Percentiles rank a stretch among this genome's conserved stretches.
These are phyloP conservation scores for Backusella liffmaniae DNA, from an alignment of 192 early-diverging fungal species.

Conservation along the genomic window DNA sequence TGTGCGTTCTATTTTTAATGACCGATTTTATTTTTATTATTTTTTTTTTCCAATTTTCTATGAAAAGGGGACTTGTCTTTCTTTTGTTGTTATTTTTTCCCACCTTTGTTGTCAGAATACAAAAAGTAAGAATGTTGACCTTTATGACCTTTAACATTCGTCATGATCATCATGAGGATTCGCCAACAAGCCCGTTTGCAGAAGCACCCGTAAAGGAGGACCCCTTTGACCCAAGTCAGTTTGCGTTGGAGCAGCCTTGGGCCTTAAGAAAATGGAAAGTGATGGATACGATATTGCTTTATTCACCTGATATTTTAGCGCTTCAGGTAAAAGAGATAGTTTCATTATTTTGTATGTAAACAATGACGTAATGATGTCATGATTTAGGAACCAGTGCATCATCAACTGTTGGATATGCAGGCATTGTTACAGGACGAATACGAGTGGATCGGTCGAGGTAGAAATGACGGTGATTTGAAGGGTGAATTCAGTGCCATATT, in stretches of 20 bases:
- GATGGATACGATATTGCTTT: conserved; percentile 33
- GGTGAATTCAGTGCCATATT: conserved; percentile 41
- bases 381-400: conserved; percentile 32
- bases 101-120: background rate
- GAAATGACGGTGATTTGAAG: conserved; percentile 31
- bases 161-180: conserved; percentile 17
- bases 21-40: background rate
- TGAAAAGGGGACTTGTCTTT: background rate
- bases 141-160: conserved; percentile 37
- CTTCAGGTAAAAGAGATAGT: conserved; percentile 25
- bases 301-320: conserved; percentile 35
- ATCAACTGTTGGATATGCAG: conserved; percentile 35
- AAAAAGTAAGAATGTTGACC: background rate
- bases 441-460: conserved; percentile 35
- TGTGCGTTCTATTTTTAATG: background rate
- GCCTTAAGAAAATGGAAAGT: conserved; percentile 34
- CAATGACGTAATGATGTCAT: background rate
- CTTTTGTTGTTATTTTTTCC: background rate
- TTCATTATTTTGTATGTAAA: background rate
- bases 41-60: background rate
- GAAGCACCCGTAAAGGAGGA: conserved; percentile 2
- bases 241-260: conserved; percentile 32
- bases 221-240: background rate
- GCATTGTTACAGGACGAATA: conserved; percentile 28
- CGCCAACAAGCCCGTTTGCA: conserved; percentile 2